These are phyloP conservation scores for Solanum commersonii DNA, from an alignment of 257 asterid genomes.

Conservation along the genomic window DNA sequence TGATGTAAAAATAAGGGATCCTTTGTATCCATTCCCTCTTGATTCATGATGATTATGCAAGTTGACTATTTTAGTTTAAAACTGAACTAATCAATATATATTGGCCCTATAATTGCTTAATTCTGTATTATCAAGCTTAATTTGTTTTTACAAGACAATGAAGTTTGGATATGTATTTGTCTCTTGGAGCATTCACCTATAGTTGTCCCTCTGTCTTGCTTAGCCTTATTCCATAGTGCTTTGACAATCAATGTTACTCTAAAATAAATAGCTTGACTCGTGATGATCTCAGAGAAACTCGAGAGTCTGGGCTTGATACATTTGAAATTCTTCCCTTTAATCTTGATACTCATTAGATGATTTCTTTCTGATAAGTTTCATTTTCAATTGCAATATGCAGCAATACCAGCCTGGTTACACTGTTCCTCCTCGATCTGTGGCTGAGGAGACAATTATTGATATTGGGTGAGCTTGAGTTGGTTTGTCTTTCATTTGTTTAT, in stretches of 20 bases:
- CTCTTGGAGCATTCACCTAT: neutral
- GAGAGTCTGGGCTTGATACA: neutral
- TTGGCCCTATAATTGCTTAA: neutral
- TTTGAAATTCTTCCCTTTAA: neutral
- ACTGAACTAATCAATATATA: neutral
- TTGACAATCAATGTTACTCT: neutral
- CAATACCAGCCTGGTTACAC: conserved; percentile 84
- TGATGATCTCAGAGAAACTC: neutral
- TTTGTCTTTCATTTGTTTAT: neutral
- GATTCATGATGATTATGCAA: neutral
- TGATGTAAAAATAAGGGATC: neutral
- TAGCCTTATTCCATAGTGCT: neutral
- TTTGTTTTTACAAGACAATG: neutral
- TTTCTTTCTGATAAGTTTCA: neutral
- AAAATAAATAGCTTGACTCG: neutral
- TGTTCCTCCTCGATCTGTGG: conserved; percentile 66
- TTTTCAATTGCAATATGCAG: conserved; percentile 30
- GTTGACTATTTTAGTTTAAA: neutral
- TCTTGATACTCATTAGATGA: neutral
- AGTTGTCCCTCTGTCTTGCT: too few relatives aligned
- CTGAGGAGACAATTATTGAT: conserved; percentile 79
- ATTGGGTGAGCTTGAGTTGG: conserved; percentile 51
- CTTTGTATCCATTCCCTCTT: neutral
- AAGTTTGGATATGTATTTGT: neutral
- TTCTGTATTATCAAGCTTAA: neutral